Evolutionary conservation across 2,329 filamentous ascomycete species (phyloP).

Genomic region (Colletotrichum tropicale): DNA sequence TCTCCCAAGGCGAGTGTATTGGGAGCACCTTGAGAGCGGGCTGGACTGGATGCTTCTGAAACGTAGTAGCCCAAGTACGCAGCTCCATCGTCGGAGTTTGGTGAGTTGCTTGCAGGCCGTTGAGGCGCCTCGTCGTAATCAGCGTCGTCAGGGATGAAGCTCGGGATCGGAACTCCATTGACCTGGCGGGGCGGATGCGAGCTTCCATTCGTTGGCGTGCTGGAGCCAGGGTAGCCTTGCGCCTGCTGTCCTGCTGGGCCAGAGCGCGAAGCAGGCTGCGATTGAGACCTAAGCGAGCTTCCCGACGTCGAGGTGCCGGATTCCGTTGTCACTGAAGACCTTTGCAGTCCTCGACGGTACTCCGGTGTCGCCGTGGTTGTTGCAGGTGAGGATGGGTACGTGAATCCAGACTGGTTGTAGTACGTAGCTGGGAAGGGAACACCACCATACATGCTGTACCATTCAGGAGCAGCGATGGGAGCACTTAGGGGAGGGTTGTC

Average conservation of each 20-base stretch:
- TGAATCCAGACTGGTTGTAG: conserved; percentile 54
- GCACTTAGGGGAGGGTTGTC: conserved; percentile 66
- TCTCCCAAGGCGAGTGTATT: conserved; percentile 55
- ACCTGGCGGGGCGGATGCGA: conserved; percentile 36
- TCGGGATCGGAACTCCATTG: conserved; percentile 58
- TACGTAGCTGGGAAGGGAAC: conserved; percentile 42
- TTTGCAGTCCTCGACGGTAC: conserved; percentile 61
- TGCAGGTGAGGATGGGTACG: conserved; percentile 63
- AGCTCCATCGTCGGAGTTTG: conserved; percentile 51
- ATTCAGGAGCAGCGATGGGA: conserved; percentile 56
- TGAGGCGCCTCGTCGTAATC: conserved; percentile 51
- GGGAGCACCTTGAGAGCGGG: conserved; percentile 27
- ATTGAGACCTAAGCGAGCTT: conserved; percentile 67
- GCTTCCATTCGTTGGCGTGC: neutral
- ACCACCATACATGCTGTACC: conserved; percentile 54
- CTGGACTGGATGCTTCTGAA: conserved; percentile 31
- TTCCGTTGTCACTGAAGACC: conserved; percentile 56
- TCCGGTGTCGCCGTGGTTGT: conserved; percentile 48
- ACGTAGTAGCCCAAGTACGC: conserved; percentile 42
- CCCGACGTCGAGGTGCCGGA: conserved; percentile 50
- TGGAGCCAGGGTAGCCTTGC: conserved; percentile 14
- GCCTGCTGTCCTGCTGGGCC: conserved; percentile 7
- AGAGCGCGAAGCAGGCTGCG: conserved; percentile 64
- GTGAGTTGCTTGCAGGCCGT: conserved; percentile 45
- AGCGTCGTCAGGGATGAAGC: conserved; percentile 60